Evolutionary conservation across 768 basidiomycete species (phyloP).

Genomic region (Rhizopogon salebrosus): DNA sequence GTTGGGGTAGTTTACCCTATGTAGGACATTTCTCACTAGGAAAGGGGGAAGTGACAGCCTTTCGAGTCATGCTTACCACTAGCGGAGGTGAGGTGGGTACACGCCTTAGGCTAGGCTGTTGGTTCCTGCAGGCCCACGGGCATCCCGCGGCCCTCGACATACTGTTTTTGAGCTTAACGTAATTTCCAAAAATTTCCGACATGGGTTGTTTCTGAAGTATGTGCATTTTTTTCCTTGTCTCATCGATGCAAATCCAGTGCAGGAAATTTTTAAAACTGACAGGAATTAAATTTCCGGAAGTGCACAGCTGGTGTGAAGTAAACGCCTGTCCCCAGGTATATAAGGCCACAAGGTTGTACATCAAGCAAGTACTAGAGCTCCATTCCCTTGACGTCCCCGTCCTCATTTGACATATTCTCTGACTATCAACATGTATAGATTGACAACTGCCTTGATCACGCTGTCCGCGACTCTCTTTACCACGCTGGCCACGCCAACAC

Average conservation of each 20-base stretch:
- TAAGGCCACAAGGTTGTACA: constrained; percentile 10
- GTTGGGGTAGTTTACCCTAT: too few relatives aligned
- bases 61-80: too few relatives aligned
- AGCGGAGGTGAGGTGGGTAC: too few relatives aligned
- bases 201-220: constrained; percentile 11
- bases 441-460: constrained; percentile 25
- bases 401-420: background rate
- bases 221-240: constrained; percentile 16
- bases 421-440: constrained; percentile 13
- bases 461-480: constrained; percentile 39
- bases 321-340: constrained; percentile 19
- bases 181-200: too few relatives aligned
- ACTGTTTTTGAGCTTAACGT: too few relatives aligned
- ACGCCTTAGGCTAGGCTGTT: too few relatives aligned
- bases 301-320: constrained; percentile 22
- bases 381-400: background rate
- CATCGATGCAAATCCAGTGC: constrained; percentile 23
- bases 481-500: constrained; percentile 36
- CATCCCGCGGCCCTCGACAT: too few relatives aligned
- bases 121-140: too few relatives aligned
- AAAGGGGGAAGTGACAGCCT: too few relatives aligned
- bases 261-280: constrained; percentile 15
- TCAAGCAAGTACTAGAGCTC: background rate
- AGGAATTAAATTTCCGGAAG: constrained; percentile 17
- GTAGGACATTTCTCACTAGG: too few relatives aligned